Base-by-base conservation (phyloP, 2,329 filamentous ascomycete species). In the Cladosporium phlei region DNA sequence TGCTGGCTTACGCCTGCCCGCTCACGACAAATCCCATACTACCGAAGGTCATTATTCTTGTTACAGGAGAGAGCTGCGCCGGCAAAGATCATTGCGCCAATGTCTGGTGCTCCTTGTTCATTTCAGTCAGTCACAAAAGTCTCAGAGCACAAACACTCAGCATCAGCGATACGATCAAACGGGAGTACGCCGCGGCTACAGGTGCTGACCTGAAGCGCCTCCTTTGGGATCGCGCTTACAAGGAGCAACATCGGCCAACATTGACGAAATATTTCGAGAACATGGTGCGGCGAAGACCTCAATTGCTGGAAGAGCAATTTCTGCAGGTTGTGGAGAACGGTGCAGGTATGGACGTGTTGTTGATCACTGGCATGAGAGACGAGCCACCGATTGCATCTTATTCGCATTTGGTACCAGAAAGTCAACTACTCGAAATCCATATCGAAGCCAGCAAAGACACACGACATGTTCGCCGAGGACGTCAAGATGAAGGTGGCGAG, bases 341-440 rank as follows among this genome's bases (percentile, higher is more conserved):
- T 5, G 51, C 9, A 39, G 69, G 69, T 59, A 65, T 69, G 2
- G 74, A 82, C 47, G 76, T 82, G 38, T 62, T 84, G 33, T 48
- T 84, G 0, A 75, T 85, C 52, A 83, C 79, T 0, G 80, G 79
- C 0, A 77, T 83, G 75, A 75, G 78, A 67, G 80, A 85, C 38
- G 65, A 76, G 38, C 73, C 78, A 4, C 80, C 80, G 0, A 69
- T 82, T 9, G 65, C 75, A 50, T 32, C 52, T 10, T 73, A 80
- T 0, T 75, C 75, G n/a, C 73, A 76, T 65, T 56, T 82, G 19
- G 73, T 80, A 9, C 70, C 78, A 38, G 59, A 69, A 2, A 74
- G 66, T 49, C 75, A 66, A 51, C 48, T 84, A 14, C 25, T 83
- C 37, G 80, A 83, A 25, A 63, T 83, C 50, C 66, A 59, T 14